These are phyloP conservation scores for Suillus placidus DNA, from an alignment of 768 basidiomycete genomes.

Conservation along the genomic window DNA sequence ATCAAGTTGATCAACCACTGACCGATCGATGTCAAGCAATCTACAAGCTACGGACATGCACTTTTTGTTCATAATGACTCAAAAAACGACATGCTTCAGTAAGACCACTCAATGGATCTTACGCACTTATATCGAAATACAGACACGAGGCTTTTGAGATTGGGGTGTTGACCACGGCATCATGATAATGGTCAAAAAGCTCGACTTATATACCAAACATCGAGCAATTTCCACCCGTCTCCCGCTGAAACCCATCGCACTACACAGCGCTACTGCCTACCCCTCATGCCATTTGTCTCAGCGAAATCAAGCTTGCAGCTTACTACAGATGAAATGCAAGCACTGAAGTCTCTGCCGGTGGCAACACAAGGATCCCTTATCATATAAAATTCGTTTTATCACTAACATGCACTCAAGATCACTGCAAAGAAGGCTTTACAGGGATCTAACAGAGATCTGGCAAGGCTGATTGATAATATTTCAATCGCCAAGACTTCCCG, in stretches of 20 bases:
- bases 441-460: background rate
- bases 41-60: background rate
- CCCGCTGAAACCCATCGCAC: background rate
- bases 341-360: background rate
- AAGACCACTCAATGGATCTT: background rate
- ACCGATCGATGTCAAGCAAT: too few species aligned
- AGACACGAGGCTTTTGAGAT: background rate
- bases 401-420: background rate
- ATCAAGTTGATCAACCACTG: too few species aligned
- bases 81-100: background rate
- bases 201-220: background rate
- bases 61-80: background rate
- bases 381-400: background rate
- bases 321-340: background rate
- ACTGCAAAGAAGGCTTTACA: background rate
- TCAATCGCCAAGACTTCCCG: background rate
- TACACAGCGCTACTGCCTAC: background rate
- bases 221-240: background rate
- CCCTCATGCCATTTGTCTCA: background rate
- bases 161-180: conserved; percentile 1
- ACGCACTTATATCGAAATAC: background rate
- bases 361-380: background rate
- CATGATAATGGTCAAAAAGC: background rate
- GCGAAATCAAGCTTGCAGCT: background rate
- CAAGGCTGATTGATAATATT: background rate